Evolutionary conservation across 305 asterid species (phyloP), one percentile per base, ranked within the genome.

Genomic region (Stenogyne calaminthoides): DNA sequence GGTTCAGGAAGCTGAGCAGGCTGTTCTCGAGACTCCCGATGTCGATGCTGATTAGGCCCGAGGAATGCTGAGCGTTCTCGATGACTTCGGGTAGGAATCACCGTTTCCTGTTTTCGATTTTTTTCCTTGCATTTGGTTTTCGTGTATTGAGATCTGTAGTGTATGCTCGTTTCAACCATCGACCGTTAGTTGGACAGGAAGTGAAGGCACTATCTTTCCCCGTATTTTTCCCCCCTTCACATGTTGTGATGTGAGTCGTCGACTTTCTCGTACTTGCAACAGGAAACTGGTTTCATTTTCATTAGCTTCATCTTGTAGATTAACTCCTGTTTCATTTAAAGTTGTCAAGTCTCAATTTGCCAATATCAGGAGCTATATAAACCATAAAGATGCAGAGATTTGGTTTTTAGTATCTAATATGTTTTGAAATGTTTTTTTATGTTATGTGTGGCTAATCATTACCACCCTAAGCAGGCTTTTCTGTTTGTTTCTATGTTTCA

Each of bases 1-100:
- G 85, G 99, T 95, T 36, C 97, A 92, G 83, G 99, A 92, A 37
- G 99, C 99, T 34, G 99, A 95, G 87, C 95, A 88, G 79, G 98
- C 95, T 29, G 65, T 80, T 57, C 83, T 85, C 7, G 99, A 95
- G 57, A 85, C 88, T 22, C 89, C 97, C 0, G 85, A 87, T 68
- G 92, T 91, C 7, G 96, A 93, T 70, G 83, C 82, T 29, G 89
- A 77, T 69, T 69, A 32, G 36, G 36, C 36, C 36, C 4, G 36
- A 5, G 36, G 36, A 3, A 32, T 32, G 36, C n/a, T n/a, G n/a
- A n/a, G n/a, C n/a, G n/a, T n/a, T n/a, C 36, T 54, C 37, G 71
- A 40, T 61, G 64, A 49, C 22, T 63, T 70, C 40, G 66, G 63
- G 67, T 77, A 64, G 76, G 69, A 69, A 18, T 60, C 11, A 16